Conservation (phyloP, 1,139 yeast species). For the Blastobotrys arbuscula region DNA sequence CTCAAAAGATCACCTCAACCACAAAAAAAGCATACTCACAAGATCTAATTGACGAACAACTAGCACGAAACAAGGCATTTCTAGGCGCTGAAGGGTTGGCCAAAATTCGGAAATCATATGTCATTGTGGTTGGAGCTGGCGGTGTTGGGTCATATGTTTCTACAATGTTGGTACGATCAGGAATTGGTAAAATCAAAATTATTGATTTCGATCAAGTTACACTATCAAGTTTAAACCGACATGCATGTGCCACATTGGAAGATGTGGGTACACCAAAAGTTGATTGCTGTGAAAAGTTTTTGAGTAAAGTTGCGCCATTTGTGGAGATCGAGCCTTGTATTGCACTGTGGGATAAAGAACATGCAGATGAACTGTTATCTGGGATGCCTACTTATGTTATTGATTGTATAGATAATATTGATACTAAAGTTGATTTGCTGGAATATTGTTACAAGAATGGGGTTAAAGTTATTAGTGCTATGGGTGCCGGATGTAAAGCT, state of each 20-base stretch:
- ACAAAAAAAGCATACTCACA: slow-evolving; percentile 34
- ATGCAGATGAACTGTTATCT: slow-evolving; percentile 50
- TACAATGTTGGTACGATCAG: slow-evolving; percentile 87
- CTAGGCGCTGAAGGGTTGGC: slow-evolving; percentile 78
- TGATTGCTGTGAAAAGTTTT: slow-evolving; percentile 60
- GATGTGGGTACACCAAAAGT: slow-evolving; percentile 95
- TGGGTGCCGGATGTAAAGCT: slow-evolving; percentile 94
- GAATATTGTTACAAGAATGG: slow-evolving; percentile 59
- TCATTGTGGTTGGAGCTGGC: slow-evolving; percentile 95
- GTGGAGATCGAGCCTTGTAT: slow-evolving; percentile 69
- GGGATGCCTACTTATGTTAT: slow-evolving; percentile 59
- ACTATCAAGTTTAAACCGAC: slow-evolving; percentile 83
- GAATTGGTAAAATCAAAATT: slow-evolving; percentile 69
- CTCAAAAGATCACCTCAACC: background rate
- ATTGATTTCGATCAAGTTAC: slow-evolving; percentile 96
- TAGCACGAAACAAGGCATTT: slow-evolving; percentile 90
- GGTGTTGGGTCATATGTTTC: slow-evolving; percentile 98
- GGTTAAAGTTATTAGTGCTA: slow-evolving; percentile 67
- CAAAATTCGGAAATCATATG: slow-evolving; percentile 65
- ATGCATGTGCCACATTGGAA: slow-evolving; percentile 79
- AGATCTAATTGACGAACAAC: slow-evolving; percentile 78
- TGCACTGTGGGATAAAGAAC: slow-evolving; percentile 64
- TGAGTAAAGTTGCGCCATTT: slow-evolving; percentile 84
- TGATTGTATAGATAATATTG: slow-evolving; percentile 94
- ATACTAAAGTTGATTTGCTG: slow-evolving; percentile 85